Base-by-base conservation (phyloP, 2,329 filamentous ascomycete genomes). In the Drechslerella coelobrocha region DNA sequence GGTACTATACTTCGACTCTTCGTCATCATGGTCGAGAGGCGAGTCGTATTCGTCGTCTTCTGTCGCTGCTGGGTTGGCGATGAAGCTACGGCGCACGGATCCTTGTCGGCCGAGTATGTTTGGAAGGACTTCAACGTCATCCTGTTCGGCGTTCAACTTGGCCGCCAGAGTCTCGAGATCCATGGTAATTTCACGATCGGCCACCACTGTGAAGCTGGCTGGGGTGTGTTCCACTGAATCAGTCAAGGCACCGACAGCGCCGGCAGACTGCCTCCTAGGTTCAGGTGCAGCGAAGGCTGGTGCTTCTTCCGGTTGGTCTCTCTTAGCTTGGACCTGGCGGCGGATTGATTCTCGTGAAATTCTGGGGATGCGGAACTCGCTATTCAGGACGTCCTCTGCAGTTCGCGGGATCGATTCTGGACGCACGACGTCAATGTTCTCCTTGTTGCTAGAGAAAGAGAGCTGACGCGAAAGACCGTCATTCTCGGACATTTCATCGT, bases 321-420 rank as follows among this genome's bases (percentile, higher is more conserved):
- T 81, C 71, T 79, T 81, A 78, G 78, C 90, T 77, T 94, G 91
- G 61, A 97, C 88, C 72, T 93, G 91, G 57, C 90, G 88, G 75
- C 97, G 82, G 75, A 97, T 97, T 0, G 92, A 96, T 78, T 97
- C 94, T 37, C 93, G 86, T 7, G 93, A 97, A 77, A 97, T 96
- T 60, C 89, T 89, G 9, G 89, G 84, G 21, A 72, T 61, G 43
- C 51, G 59, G 71, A 52, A 73, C 47, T 51, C 72, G 39, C 45
- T 61, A 47, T 68, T 48, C 63, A 71, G 39, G 48, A 72, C 53
- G n/a, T 62, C 77, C 3, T 78, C 75, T 1, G 78, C 66, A 21
- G 34, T 59, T 19, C 23, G 52, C 1, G 12, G 10, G n/a, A 55
- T 55, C n/a, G 45, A 53, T n/a, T 71, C 66, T 10, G 66, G 66